These are phyloP conservation scores for Rhododendron ferrugineum DNA, from an alignment of 148 eudicot genomes.

Conservation along the genomic window DNA sequence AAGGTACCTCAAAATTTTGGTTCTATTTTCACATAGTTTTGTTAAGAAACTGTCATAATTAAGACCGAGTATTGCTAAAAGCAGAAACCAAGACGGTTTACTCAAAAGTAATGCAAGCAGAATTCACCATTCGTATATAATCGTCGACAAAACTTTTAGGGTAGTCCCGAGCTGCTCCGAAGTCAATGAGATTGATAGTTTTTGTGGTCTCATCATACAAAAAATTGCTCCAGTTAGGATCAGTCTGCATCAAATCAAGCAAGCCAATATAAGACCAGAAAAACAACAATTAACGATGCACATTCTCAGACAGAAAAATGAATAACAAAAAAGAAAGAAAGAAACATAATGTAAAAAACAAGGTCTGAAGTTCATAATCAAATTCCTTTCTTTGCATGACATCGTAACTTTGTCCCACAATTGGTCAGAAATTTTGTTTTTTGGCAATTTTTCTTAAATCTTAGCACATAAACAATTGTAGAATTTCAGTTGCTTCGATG, in stretches of 20 bases:
- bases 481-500: not conserved
- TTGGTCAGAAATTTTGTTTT: not conserved
- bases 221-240: slow-evolving; percentile 96
- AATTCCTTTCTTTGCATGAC: not conserved
- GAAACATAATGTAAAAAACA: not conserved
- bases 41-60: not conserved
- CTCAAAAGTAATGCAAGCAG: slow-evolving; percentile 7
- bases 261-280: slow-evolving; percentile 1
- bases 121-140: slow-evolving; percentile 79
- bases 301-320: not conserved
- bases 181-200: slow-evolving; percentile 81
- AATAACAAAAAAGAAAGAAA: not conserved
- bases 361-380: not conserved
- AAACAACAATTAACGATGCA: not conserved
- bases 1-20: not conserved
- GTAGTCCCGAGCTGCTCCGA: slow-evolving; percentile 89
- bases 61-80: not conserved
- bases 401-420: not conserved
- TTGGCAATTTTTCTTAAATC: not conserved
- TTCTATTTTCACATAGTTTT: not conserved
- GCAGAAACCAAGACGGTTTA: not conserved
- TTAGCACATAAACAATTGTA: not conserved
- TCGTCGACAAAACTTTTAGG: slow-evolving; percentile 81
- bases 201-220: slow-evolving; percentile 58
- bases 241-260: slow-evolving; percentile 62